These are phyloP conservation scores for Hibiscus tridactylites DNA, from an alignment of 345 rosid species.

Conservation along the genomic window DNA sequence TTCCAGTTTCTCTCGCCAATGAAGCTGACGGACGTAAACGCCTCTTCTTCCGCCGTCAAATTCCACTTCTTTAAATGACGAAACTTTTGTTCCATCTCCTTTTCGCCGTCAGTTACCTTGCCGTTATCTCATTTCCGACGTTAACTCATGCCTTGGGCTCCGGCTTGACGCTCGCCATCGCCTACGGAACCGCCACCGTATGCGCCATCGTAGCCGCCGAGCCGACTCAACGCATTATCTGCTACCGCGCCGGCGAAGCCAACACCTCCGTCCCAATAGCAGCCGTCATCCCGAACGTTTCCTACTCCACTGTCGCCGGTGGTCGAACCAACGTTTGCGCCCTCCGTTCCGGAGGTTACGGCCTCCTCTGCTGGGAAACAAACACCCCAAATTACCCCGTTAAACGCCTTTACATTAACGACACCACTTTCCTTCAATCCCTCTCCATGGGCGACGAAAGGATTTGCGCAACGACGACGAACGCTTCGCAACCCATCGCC, in stretches of 20 bases:
- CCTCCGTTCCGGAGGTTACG: conserved; percentile 39
- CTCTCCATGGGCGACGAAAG: conserved; percentile 47
- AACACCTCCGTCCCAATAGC: not conserved
- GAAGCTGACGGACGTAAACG: conserved; percentile 29
- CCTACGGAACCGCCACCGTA: conserved; percentile 38
- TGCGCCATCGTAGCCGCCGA: conserved; percentile 44
- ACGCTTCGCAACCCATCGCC: conserved; percentile 12
- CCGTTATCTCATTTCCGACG: conserved; percentile 6
- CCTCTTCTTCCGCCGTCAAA: conserved; percentile 22
- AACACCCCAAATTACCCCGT: conserved; percentile 2
- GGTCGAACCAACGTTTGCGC: conserved; percentile 45
- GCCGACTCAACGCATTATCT: conserved; percentile 25
- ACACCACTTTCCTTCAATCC: conserved; percentile 18
- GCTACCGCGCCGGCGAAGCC: conserved; percentile 24
- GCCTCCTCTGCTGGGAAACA: conserved; percentile 48
- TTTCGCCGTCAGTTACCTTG: not conserved
- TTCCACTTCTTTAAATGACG: conserved; percentile 41
- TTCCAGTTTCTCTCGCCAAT: conserved; percentile 24
- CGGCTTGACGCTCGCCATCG: conserved; percentile 47
- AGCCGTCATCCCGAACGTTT: conserved; percentile 28
- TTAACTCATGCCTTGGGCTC: conserved; percentile 40
- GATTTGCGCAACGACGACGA: conserved; percentile 34
- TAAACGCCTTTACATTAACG: conserved; percentile 37
- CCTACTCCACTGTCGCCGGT: conserved; percentile 44
- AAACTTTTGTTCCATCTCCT: conserved; percentile 11